Evolutionary conservation across 495 filamentous ascomycete species (phyloP).

Genomic region (Aspergillus asperescens): DNA sequence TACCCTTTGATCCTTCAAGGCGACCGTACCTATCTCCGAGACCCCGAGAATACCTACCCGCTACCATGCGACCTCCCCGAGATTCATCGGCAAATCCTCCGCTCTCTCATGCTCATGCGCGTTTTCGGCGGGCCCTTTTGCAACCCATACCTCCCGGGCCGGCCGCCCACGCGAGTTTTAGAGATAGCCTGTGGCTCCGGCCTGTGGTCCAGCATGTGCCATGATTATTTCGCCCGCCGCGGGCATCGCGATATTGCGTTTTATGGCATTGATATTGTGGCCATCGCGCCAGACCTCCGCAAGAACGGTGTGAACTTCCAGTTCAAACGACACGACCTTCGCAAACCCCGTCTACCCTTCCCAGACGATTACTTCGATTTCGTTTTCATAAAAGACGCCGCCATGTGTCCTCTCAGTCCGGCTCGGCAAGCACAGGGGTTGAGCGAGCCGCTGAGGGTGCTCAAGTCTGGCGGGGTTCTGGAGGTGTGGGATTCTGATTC

Average conservation of each 20-base stretch:
- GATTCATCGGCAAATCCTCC: conserved; percentile 79
- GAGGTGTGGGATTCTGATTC: conserved; percentile 88
- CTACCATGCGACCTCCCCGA: conserved; percentile 85
- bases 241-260: conserved; percentile 63
- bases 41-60: conserved; percentile 69
- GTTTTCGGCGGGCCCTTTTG: conserved; percentile 78
- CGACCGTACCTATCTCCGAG: conserved; percentile 76
- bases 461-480: conserved; percentile 71
- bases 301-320: conserved; percentile 78
- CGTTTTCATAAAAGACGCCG: conserved; percentile 84
- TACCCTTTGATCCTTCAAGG: conserved; percentile 66
- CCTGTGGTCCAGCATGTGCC: conserved; percentile 83
- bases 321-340: conserved; percentile 82
- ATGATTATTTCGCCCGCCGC: conserved; percentile 62
- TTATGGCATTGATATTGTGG: conserved; percentile 77
- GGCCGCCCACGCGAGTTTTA: conserved; percentile 69
- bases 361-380: conserved; percentile 81
- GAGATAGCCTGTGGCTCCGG: conserved; percentile 87
- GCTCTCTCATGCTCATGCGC: conserved; percentile 73
- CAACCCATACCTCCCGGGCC: conserved; percentile 56
- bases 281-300: conserved; percentile 64
- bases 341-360: conserved; percentile 70
- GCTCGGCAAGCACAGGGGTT: conserved; percentile 60
- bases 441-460: conserved; percentile 69
- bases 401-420: conserved; percentile 57